Evolutionary conservation across 768 basidiomycete species (phyloP).

Genomic region (Bullera alba): DNA sequence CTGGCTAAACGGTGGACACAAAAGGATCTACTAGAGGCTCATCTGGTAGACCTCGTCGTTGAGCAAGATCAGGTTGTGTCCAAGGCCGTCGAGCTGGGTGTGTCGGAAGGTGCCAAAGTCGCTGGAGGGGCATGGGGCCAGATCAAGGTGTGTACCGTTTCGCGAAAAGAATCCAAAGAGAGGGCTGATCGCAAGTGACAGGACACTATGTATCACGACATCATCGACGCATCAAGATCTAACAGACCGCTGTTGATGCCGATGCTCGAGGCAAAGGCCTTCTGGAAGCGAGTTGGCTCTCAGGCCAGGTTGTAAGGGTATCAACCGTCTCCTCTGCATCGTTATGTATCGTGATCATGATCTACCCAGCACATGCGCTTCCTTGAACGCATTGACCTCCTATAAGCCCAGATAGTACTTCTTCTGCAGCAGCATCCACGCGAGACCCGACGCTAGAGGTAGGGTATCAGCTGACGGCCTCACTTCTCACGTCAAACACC

Average conservation of each 20-base stretch:
- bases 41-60: slow-evolving; percentile 66
- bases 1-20: slow-evolving; percentile 74
- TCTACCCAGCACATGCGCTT: background rate
- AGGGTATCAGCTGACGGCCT: background rate
- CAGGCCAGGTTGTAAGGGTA: slow-evolving; percentile 6
- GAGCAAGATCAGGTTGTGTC: slow-evolving; percentile 46
- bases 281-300: slow-evolving; percentile 23
- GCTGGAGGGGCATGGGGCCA: slow-evolving; percentile 36
- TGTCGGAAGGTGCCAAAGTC: slow-evolving; percentile 27
- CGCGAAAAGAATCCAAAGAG: background rate
- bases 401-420: slow-evolving; percentile 13
- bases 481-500: background rate
- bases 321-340: background rate
- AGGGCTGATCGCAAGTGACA: slow-evolving; percentile 1
- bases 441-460: background rate
- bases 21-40: slow-evolving; percentile 58
- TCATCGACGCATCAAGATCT: slow-evolving; percentile 20
- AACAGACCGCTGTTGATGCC: slow-evolving; percentile 20
- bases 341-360: background rate
- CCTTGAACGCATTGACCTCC: background rate
- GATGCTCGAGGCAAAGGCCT: slow-evolving; percentile 21
- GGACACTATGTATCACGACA: slow-evolving; percentile 19
- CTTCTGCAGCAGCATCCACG: slow-evolving; percentile 18
- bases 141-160: slow-evolving; percentile 36
- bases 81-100: slow-evolving; percentile 30